phyloP scores from a whole-genome alignment of 108 stramenopile species.

The Fistulifera solaris region DNA sequence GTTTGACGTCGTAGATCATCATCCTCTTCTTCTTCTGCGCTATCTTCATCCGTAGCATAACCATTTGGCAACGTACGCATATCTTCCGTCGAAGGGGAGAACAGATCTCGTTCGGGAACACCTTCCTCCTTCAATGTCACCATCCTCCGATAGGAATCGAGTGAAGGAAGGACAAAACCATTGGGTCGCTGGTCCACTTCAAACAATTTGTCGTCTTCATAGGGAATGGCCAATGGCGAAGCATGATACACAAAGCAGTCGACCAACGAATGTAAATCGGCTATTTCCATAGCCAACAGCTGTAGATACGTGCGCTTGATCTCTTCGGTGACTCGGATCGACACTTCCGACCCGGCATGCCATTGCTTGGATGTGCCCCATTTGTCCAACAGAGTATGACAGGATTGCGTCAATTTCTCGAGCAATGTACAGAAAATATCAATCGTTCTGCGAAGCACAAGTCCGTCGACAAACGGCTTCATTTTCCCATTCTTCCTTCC shows the following conservation, averaged over 20 bases:
- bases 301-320: conserved; percentile 3
- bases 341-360: background rate
- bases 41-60: background rate
- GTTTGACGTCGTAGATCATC: conserved; percentile 12
- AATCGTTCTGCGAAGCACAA: conserved; percentile 10
- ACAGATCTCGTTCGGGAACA: background rate
- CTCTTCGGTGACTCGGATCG: background rate
- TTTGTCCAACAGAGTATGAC: background rate
- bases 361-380: background rate
- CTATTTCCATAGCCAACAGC: background rate
- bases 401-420: conserved; percentile 1
- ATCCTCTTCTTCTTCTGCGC: background rate
- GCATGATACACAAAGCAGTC: conserved; percentile 7
- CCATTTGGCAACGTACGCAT: background rate
- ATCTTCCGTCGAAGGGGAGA: conserved; percentile 3
- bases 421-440: conserved; percentile 7
- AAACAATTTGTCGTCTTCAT: background rate
- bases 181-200: background rate
- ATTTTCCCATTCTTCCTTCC: conserved; percentile 1
- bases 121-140: background rate
- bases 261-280: conserved; percentile 4
- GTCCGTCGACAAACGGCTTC: conserved; percentile 4
- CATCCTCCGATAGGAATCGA: background rate
- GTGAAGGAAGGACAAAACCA: background rate
- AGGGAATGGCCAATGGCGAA: background rate